phyloP scores from a whole-genome alignment of 176 grass and related monocot genomes.

The Dendrocalamus sinicus region DNA sequence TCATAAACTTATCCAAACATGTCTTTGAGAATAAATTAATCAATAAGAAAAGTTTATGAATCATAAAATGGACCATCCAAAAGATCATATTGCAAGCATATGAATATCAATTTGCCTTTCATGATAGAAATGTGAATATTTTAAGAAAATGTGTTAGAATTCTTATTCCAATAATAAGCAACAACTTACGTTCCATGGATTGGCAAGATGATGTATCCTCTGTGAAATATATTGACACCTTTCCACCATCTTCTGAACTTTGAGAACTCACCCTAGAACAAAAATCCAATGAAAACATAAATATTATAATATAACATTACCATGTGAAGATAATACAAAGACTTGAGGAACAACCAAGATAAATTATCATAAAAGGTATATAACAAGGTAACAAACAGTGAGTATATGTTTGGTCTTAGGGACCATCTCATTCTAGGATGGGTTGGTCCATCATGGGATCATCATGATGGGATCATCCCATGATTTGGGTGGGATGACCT shows the following conservation, averaged over 20 bases:
- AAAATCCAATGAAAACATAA: slow-evolving; percentile 19
- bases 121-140: background rate
- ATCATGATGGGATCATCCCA: background rate
- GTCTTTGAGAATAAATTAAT: slow-evolving; percentile 5
- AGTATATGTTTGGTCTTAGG: background rate
- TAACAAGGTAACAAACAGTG: background rate
- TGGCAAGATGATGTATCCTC: slow-evolving; percentile 82
- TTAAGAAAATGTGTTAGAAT: slow-evolving; percentile 21
- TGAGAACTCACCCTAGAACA: slow-evolving; percentile 52
- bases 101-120: slow-evolving; percentile 1
- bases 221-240: slow-evolving; percentile 90
- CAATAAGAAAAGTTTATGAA: slow-evolving; percentile 11
- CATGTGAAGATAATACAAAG: slow-evolving; percentile 26
- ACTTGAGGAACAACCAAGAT: slow-evolving; percentile 22
- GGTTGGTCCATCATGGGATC: background rate
- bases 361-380: background rate
- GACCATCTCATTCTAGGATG: background rate
- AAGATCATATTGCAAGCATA: slow-evolving; percentile 17
- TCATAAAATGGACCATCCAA: background rate
- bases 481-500: background rate
- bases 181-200: slow-evolving; percentile 82
- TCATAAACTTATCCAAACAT: slow-evolving; percentile 9
- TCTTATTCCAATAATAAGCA: slow-evolving; percentile 27
- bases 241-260: slow-evolving; percentile 99
- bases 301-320: slow-evolving; percentile 28